A percentile compares a stretch with the other conserved stretches of the same genome.
Conservation (phyloP, 2,329 filamentous ascomycete genomes). For the Penicillium fuscoglaucum region DNA sequence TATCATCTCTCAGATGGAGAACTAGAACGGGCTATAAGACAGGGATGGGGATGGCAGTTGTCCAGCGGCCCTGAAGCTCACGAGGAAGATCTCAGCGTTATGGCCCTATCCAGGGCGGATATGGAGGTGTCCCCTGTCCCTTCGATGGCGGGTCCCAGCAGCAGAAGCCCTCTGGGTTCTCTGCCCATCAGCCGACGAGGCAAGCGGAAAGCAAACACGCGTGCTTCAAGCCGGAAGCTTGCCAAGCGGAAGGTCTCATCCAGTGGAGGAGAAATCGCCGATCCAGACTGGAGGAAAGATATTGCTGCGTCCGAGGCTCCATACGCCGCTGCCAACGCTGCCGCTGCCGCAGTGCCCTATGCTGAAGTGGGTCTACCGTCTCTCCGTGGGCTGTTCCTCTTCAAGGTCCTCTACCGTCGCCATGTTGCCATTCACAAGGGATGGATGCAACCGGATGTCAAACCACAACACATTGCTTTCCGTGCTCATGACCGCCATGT, state of each 20-base stretch:
- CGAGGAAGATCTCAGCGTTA: conserved; percentile 74
- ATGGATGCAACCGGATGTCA: conserved; percentile 82
- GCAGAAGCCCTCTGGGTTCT: conserved; percentile 23
- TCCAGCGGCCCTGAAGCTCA: conserved; percentile 71
- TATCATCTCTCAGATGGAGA: conserved; percentile 78
- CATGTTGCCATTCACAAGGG: conserved; percentile 86
- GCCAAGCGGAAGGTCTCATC: conserved; percentile 57
- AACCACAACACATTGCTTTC: conserved; percentile 90
- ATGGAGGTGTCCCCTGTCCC: conserved; percentile 33
- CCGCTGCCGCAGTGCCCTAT: conserved; percentile 77
- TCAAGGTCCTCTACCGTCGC: conserved; percentile 92
- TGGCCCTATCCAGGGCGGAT: conserved; percentile 43
- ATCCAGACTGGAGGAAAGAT: conserved; percentile 50
- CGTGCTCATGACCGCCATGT: conserved; percentile 95
- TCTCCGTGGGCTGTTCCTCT: conserved; percentile 82
- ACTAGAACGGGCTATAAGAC: conserved; percentile 76
- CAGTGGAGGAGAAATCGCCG: conserved; percentile 42
- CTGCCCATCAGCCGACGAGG: conserved; percentile 35
- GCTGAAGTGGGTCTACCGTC: conserved; percentile 76
- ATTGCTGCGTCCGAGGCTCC: conserved; percentile 70
- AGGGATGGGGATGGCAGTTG: conserved; percentile 98
- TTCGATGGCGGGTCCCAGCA: conserved; percentile 28
- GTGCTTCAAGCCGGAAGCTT: conserved; percentile 53
- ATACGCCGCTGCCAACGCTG: conserved; percentile 77
- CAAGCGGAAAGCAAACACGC: conserved; percentile 52